These are phyloP conservation scores for Liriodendron chinense DNA, from an alignment of 164 flowering plant genomes.

Conservation along the genomic window DNA sequence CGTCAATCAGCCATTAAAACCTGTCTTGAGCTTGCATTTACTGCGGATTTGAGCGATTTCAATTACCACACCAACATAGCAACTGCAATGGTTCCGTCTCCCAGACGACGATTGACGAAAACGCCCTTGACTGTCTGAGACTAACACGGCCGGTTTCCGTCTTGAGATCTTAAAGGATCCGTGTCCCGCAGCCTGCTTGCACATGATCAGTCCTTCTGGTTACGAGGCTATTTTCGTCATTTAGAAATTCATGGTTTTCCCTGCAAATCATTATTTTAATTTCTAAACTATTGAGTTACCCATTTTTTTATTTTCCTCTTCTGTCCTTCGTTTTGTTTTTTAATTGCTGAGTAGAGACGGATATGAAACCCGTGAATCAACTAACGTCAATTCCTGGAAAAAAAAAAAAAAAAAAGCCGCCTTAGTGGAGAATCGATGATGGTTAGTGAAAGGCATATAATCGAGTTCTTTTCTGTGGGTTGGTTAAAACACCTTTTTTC, in stretches of 20 bases:
- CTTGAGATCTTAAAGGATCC: not conserved
- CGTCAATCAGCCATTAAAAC: no score
- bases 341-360: not conserved
- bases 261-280: not conserved
- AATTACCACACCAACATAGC: not conserved
- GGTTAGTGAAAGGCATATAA: no score
- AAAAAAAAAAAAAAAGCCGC: not conserved
- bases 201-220: not conserved
- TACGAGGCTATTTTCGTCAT: not conserved
- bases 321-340: not conserved
- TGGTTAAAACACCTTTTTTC: not conserved
- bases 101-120: no score
- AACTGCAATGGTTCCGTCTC: not conserved
- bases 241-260: not conserved
- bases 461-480: no score
- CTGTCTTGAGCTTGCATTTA: no score
- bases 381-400: not conserved
- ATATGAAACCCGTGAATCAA: not conserved
- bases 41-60: not conserved
- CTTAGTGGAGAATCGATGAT: not conserved
- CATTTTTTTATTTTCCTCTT: not conserved
- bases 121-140: no score
- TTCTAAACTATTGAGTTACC: not conserved
- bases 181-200: not conserved
- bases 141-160: not conserved